phyloP scores from a whole-genome alignment of 805 yeast species.

The Ogataea saltuana region DNA sequence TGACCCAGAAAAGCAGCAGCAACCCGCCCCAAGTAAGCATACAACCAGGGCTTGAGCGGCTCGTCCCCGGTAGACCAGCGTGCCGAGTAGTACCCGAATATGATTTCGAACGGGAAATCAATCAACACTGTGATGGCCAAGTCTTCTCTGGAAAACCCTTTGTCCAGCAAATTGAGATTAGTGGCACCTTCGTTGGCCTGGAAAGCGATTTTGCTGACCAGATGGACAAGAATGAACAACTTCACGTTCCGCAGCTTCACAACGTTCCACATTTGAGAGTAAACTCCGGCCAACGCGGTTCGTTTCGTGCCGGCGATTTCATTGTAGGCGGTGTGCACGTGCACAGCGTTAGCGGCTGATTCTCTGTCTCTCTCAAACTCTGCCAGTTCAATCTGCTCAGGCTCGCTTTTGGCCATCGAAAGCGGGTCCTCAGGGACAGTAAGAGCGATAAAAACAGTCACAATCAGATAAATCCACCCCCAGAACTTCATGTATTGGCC shows the following conservation, averaged over 20 bases:
- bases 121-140: constrained; percentile 88
- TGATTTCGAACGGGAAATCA: constrained; percentile 93
- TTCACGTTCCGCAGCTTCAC: constrained; percentile 69
- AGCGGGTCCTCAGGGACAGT: constrained; percentile 74
- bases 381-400: constrained; percentile 26
- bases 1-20: constrained; percentile 76
- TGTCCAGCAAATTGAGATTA: constrained; percentile 83
- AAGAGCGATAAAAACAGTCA: constrained; percentile 60
- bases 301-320: constrained; percentile 12
- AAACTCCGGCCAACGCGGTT: constrained; percentile 52
- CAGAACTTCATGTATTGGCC: constrained; percentile 77
- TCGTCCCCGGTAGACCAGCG: constrained; percentile 83
- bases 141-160: constrained; percentile 92
- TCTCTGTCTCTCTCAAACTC: constrained; percentile 23
- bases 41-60: constrained; percentile 86
- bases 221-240: constrained; percentile 68
- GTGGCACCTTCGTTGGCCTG: constrained; percentile 97
- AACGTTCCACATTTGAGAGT: constrained; percentile 67
- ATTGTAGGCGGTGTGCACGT: constrained; percentile 29
- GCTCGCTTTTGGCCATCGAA: constrained; percentile 33
- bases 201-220: constrained; percentile 86
- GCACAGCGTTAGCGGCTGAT: constrained; percentile 14
- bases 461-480: constrained; percentile 69
- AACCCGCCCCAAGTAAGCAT: constrained; percentile 81
- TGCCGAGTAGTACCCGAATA: constrained; percentile 95